Conservation (phyloP, 2,329 filamentous ascomycete species). For the Furcasterigmium sp. region DNA sequence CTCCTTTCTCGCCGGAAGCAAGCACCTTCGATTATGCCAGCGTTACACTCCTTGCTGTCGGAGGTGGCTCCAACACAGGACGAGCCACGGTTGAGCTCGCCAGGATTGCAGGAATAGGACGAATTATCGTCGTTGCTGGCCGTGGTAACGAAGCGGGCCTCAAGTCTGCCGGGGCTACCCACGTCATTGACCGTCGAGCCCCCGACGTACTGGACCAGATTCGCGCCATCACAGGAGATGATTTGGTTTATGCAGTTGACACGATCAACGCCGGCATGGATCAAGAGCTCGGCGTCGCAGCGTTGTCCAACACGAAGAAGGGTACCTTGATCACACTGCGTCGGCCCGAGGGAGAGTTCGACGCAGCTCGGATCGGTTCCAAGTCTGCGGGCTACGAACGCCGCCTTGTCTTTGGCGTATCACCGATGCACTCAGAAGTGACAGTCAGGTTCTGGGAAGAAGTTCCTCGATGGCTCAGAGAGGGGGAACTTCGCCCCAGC, state of each 20-base stretch:
- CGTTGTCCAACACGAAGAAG: constrained; percentile 3
- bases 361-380: background rate
- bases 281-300: constrained; percentile 3
- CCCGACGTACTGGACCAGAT: background rate
- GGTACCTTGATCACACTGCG: constrained; percentile 2
- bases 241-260: constrained; percentile 2
- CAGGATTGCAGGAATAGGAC: constrained; percentile 3
- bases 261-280: constrained; percentile 2
- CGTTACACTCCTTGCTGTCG: background rate
- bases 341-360: constrained; percentile 2
- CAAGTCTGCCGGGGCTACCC: background rate
- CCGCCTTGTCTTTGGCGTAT: background rate
- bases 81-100: constrained; percentile 2
- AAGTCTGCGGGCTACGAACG: constrained; percentile 3
- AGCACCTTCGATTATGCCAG: background rate
- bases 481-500: background rate
- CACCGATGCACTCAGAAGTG: constrained; percentile 1
- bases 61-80: constrained; percentile 4
- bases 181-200: background rate
- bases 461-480: constrained; percentile 1
- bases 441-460: constrained; percentile 2
- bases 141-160: background rate
- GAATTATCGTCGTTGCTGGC: constrained; percentile 3
- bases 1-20: constrained; percentile 2
- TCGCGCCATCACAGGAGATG: background rate